phyloP scores from a whole-genome alignment of 306 rosid species.

The Carpinus fangiana region DNA sequence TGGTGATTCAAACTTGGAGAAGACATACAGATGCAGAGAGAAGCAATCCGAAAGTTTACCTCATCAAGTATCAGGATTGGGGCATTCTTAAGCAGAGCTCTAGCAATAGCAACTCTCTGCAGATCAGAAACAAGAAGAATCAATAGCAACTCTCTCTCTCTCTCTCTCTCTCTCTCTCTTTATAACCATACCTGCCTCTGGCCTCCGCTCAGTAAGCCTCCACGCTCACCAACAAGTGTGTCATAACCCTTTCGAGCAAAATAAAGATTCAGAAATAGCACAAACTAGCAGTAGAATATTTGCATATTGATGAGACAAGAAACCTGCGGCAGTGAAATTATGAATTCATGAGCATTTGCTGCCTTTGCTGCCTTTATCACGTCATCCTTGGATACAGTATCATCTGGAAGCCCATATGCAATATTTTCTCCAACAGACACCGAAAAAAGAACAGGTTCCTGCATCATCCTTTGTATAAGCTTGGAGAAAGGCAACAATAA shows the following conservation, averaged over 20 bases:
- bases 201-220: constrained; percentile 92
- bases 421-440: constrained; percentile 96
- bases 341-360: constrained; percentile 96
- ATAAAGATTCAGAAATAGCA: constrained; percentile 18
- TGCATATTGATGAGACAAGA: constrained; percentile 20
- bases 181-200: constrained; percentile 76
- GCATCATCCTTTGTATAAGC: constrained; percentile 23
- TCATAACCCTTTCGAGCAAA: constrained; percentile 68
- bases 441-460: constrained; percentile 97
- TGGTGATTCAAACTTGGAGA: constrained; percentile 23
- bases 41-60: constrained; percentile 39
- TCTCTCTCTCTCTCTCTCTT: constrained; percentile 10
- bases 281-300: constrained; percentile 14
- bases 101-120: constrained; percentile 92
- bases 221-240: constrained; percentile 95
- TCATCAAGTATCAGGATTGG: constrained; percentile 91
- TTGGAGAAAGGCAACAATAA: constrained; percentile 15
- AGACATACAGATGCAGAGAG: constrained; percentile 7
- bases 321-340: constrained; percentile 93
- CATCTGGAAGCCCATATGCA: constrained; percentile 97
- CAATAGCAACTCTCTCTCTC: constrained; percentile 18
- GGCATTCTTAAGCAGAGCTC: constrained; percentile 86
- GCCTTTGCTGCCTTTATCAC: constrained; percentile 97
- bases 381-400: constrained; percentile 79
- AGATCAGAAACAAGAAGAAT: constrained; percentile 30